Evolutionary conservation across 176 grass and related monocot genomes (phyloP), one percentile per base, ranked within the genome.

Genomic region (Hordeum marinum): DNA sequence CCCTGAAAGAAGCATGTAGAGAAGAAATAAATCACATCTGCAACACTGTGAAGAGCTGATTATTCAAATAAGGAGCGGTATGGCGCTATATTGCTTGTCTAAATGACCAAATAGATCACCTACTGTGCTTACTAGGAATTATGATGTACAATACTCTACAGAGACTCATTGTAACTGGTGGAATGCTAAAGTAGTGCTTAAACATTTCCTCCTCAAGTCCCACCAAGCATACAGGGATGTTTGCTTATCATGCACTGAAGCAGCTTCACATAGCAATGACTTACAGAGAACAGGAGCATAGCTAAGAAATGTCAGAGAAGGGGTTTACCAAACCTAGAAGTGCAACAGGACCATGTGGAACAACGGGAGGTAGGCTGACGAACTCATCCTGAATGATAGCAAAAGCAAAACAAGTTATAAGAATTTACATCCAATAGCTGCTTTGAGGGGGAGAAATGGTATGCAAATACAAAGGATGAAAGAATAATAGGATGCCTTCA

Each of bases 321-420:
- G 84, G 37, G 62, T 84, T 94, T 95, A 98, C 96, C 96, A 98
- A 98, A 68, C 96, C 96, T 88, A 98, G 85, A 83, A 98, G 90
- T 75, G 96, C 93, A 87, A 98, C 75, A 76, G 93, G 93, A 72
- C 96, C 93, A 24, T 59, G 83, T 36, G 93, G 96, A 82, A 98
- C 45, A 54, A 98, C 85, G 46, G 93, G 66, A 61, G 96, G 91
- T 45, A 98, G 88, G 82, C 85, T 93, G 63, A 92, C 93, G 64
- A 95, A 95, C 74, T 95, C 93, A 85, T 95, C 96, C 93, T 98
- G 77, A 23, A 91, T 34, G 59, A 55, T 4, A 89, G n/a, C 17
- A 64, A 85, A 83, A 59, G 24, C 1, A 73, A 69, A 75, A 20
- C 11, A 34, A 5, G 31, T 65, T 41, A 86, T 18, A 65, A 83